Evolutionary conservation across 75 land plant species (phyloP), one percentile per base, ranked within the genome.

Genomic region (Pseudotsuga menziesii): DNA sequence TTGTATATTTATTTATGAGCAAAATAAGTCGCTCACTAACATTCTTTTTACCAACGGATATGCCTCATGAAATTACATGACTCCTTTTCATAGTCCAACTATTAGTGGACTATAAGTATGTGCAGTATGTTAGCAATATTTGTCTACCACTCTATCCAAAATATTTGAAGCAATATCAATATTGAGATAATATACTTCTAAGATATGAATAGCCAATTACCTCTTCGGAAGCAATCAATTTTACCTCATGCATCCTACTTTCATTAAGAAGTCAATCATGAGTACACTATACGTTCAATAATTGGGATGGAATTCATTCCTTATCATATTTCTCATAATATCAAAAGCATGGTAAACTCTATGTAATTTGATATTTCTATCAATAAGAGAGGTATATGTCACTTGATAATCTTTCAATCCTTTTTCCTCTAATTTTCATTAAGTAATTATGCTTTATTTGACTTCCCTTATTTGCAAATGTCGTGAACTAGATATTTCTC

Each of bases 341-440:
- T 54, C 76, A 70, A 84, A 78, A 8, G 90, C 88, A 36, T 57
- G 29, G 32, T 80, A 58, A 13, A 73, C 56, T 61, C 63, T 81
- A 72, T 74, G 60, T 23, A 22, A 73, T 56, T 58, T 82, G 78
- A 81, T 52, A 76, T 80, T 64, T 52, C 83, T 87, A 78, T 82
- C 83, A 52, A 93, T 81, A 15, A 93, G 57, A 63, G 85, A 66
- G 2, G 86, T 82, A 36, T 89, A 93, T 25, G 89, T 82, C 29
- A 87, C 78, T 23, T 71, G 54, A 76, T 87, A 85, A 19, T 89
- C 89, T 16, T 41, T 11, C 22, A 85, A 48, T 5, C 87, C 89
- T 19, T 78, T 79, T 27, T 22, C 66, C n/a, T 76, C 75, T 91
- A 92, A 90, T 41, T 83, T 78, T 72, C n/a, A n/a, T n/a, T n/a